These are phyloP conservation scores for Microdochium bolleyi DNA, from an alignment of 2,329 filamentous ascomycete species.

Conservation along the genomic window DNA sequence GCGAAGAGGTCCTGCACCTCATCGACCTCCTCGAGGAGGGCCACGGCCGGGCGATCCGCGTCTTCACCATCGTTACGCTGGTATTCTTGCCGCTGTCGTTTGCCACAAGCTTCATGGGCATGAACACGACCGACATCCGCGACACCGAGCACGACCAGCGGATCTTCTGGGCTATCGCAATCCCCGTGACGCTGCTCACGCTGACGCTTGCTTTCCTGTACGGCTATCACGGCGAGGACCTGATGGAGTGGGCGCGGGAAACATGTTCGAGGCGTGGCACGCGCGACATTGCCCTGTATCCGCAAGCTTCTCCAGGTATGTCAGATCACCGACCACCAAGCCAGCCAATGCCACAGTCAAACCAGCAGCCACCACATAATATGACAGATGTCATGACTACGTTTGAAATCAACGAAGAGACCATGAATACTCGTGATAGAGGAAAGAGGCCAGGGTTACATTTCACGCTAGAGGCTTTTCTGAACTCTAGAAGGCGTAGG, in stretches of 20 bases:
- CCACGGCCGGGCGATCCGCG: neutral
- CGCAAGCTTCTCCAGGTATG: no score
- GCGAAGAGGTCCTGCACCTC: neutral
- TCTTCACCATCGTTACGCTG: neutral
- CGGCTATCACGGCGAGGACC: slow-evolving; percentile 8
- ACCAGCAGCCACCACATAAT: no score
- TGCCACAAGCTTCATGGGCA: slow-evolving; percentile 11
- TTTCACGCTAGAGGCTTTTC: no score
- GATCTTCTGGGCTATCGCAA: slow-evolving; percentile 7
- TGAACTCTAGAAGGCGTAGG: no score
- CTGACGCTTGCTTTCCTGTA: slow-evolving; percentile 9
- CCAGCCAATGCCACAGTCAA: no score
- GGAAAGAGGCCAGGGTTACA: no score
- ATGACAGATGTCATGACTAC: no score
- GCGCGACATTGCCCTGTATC: no score
- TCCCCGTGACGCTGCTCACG: slow-evolving; percentile 7
- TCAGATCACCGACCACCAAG: no score
- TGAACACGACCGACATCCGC: slow-evolving; percentile 11
- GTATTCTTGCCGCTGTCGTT: slow-evolving; percentile 5
- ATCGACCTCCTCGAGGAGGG: neutral
- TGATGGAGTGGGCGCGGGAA: slow-evolving; percentile 4
- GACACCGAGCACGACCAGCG: slow-evolving; percentile 5
- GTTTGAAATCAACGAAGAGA: no score
- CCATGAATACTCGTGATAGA: no score
- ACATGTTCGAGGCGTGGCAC: no score